Evolutionary conservation across 768 basidiomycete species (phyloP).

Genomic region (Tephrocybe sp.): DNA sequence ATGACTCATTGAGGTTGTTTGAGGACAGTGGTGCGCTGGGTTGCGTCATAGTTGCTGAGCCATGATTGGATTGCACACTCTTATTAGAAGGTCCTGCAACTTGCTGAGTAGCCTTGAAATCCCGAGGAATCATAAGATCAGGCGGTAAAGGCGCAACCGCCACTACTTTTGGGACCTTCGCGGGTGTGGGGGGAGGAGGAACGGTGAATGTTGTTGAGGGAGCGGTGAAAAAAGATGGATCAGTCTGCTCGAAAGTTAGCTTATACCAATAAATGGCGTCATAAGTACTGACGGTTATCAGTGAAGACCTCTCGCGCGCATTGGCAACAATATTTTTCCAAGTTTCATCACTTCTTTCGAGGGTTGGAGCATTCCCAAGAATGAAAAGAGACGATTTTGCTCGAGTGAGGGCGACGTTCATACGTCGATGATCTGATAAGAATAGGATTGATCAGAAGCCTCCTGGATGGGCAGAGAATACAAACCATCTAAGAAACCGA

Average conservation of each 20-base stretch:
- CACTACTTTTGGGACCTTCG: conserved; percentile 8
- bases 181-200: conserved; percentile 20
- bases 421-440: conserved; percentile 68
- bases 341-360: conserved; percentile 78
- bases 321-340: conserved; percentile 81
- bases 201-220: conserved; percentile 4
- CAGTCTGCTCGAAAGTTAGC: conserved; percentile 18
- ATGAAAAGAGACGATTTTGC: conserved; percentile 94
- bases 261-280: not conserved
- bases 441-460: not conserved
- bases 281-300: conserved; percentile 53
- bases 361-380: conserved; percentile 84
- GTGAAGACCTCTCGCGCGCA: conserved; percentile 59
- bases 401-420: conserved; percentile 99
- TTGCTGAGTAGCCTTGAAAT: conserved; percentile 12
- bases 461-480: not conserved
- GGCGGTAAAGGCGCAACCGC: conserved; percentile 14
- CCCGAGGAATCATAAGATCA: conserved; percentile 18
- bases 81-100: conserved; percentile 7
- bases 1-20: not conserved
- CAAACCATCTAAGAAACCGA: conserved; percentile 87
- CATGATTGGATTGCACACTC: not conserved
- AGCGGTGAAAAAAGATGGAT: conserved; percentile 24
- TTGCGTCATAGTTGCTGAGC: not conserved
- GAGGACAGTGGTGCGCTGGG: not conserved